Evolutionary conservation across 441 rosid species (phyloP).

Genomic region (California macrophylla): DNA sequence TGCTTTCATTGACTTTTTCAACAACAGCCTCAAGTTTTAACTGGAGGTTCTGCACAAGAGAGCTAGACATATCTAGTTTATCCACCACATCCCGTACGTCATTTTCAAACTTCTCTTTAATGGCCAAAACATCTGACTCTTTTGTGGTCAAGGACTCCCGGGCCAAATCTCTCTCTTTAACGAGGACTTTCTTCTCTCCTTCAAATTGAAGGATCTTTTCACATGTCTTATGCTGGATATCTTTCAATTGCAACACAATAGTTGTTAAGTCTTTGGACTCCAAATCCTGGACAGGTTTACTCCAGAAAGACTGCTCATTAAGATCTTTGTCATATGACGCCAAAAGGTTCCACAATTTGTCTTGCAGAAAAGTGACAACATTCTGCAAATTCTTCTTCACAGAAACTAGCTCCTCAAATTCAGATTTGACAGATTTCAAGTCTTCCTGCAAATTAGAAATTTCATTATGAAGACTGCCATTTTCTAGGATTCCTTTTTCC

Average conservation of each 20-base stretch:
- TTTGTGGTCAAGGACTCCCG: constrained; percentile 31
- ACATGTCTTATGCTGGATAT: constrained; percentile 43
- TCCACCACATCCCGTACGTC: constrained; percentile 35
- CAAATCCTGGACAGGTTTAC: constrained; percentile 29
- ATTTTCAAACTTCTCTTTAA: constrained; percentile 50
- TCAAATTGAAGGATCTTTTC: constrained; percentile 41
- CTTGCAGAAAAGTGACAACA: constrained; percentile 29
- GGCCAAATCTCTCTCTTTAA: constrained; percentile 43
- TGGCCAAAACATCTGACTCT: constrained; percentile 38
- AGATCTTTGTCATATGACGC: constrained; percentile 33
- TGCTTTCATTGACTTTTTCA: constrained; percentile 39
- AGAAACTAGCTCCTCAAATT: constrained; percentile 31
- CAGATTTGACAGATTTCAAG: constrained; percentile 8
- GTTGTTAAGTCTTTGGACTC: constrained; percentile 36
- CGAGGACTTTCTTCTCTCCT: constrained; percentile 45
- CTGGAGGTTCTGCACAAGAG: constrained; percentile 52
- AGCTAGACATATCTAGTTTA: constrained; percentile 43
- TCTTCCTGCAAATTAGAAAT: constrained; percentile 5
- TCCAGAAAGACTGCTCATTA: constrained; percentile 25
- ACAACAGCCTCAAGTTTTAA: constrained; percentile 48
- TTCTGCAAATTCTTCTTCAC: constrained; percentile 44
- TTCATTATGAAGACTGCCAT: not conserved
- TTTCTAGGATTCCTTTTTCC: constrained; percentile 4
- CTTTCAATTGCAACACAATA: constrained; percentile 38
- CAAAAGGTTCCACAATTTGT: constrained; percentile 37